Base-by-base conservation (phyloP, 768 basidiomycete genomes). In the Hericium coralloides region DNA sequence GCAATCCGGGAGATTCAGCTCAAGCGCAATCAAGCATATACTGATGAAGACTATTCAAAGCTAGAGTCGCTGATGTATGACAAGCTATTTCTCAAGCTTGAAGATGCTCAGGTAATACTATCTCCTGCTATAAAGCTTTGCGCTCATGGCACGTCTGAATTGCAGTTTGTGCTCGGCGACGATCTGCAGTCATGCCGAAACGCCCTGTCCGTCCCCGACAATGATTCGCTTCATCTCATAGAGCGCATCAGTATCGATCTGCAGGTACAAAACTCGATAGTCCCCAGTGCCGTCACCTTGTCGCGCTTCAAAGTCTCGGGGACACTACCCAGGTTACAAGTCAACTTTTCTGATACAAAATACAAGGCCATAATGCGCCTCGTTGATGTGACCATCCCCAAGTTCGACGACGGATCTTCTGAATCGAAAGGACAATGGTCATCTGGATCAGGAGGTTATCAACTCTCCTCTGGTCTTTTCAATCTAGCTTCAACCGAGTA, bases 11-110 rank as follows among this genome's bases (percentile, higher is more conserved):
- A 84, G 25, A 80, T 98, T 41, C 83, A 90, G 52, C 76, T 83
- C 59, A 98, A 97, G 69, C 83, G 90, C 52, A 85, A 87, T 49
- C 83, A 88, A 67, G 76, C 87, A 65, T 97, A 97, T 68, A 83
- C 76, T 41, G 92, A 94, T 17, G 88, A 88, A 52, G 97, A 99
- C 64, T 94, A 88, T 70, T 77, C 77, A 63, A 79, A 83, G 54
- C 76, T 99, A 23, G 93, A 98, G 70, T 86, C 86, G 2, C 73
- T 98, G 38, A 95, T 98, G 92, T 99, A 98, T 65, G 97, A 99
- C 71, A 89, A 87, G 61, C 76, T 97, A 62, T 80, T 79, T 12
- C 76, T 99, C 38, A 84, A 81, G 56, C 79, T 99, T 17, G 78
- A 93, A 63, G 85, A 89, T 47, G 93, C 97, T 12, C 95, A 98